Evolutionary conservation across 73 alveolate genomes (phyloP).

Genomic region (Symbiodinium natans): DNA sequence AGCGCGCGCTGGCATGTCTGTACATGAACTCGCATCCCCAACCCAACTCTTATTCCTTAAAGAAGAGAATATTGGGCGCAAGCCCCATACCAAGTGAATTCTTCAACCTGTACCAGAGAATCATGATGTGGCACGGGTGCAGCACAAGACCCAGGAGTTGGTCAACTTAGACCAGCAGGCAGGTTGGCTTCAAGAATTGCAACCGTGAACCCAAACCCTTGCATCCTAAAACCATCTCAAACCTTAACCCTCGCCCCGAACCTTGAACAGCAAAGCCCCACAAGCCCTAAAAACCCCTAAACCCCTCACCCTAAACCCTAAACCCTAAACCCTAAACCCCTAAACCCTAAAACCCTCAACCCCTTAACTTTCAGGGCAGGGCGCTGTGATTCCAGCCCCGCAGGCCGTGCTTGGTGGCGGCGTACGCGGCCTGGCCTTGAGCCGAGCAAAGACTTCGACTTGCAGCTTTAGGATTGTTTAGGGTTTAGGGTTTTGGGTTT

Average conservation of each 20-base stretch:
- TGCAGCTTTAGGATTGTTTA: not conserved
- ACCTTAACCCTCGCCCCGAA: not conserved
- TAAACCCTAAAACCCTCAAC: not conserved
- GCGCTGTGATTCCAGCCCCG: slow-evolving; percentile 2
- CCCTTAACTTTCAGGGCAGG: not conserved
- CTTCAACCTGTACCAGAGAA: no score
- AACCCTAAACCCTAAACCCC: not conserved
- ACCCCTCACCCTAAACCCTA: not conserved
- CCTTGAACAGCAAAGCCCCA: not conserved
- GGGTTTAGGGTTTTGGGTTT: not conserved
- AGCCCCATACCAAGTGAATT: no score
- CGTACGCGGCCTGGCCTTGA: slow-evolving; percentile 8
- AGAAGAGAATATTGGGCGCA: no score
- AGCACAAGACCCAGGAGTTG: no score
- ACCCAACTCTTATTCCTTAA: no score
- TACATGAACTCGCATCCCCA: no score
- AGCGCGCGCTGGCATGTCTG: no score
- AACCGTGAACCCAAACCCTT: not conserved
- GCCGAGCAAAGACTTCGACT: not conserved
- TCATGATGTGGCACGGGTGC: no score
- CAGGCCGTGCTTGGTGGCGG: not conserved
- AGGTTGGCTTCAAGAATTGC: no score
- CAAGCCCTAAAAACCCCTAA: not conserved
- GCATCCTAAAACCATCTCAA: no score
- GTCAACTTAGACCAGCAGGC: no score